Conservation (phyloP, 768 basidiomycete genomes). For the Amanita exitialis region DNA sequence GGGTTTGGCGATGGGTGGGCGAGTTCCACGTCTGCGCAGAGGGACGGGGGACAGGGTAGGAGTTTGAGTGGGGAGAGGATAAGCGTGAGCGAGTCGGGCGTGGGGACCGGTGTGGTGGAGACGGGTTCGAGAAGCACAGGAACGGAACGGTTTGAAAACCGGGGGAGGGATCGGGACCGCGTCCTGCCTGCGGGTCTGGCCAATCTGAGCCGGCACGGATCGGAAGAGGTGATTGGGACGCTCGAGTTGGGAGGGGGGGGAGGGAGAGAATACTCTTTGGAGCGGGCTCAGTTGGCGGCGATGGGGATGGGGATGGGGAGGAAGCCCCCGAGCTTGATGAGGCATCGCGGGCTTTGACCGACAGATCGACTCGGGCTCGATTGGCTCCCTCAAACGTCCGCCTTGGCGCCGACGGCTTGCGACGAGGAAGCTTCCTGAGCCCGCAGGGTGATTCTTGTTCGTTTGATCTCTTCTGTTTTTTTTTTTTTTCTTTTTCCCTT, state of each 20-base stretch:
- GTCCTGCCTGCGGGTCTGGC: not conserved
- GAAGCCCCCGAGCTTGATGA: constrained; percentile 5
- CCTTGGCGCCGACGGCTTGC: not conserved
- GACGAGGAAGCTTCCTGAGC: not conserved
- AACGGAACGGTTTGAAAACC: constrained; percentile 13
- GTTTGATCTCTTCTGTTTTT: not conserved
- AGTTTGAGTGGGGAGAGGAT: constrained; percentile 14
- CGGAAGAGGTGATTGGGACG: constrained; percentile 46
- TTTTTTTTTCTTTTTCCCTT: not conserved
- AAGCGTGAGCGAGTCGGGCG: constrained; percentile 8
- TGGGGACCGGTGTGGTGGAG: constrained; percentile 1
- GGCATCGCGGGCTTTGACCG: not conserved
- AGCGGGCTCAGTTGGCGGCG: constrained; percentile 4
- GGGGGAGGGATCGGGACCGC: constrained; percentile 19
- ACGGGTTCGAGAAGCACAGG: constrained; percentile 11
- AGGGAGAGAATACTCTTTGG: not conserved
- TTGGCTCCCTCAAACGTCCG: not conserved
- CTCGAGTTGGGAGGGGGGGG: constrained; percentile 30
- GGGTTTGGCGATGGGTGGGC: constrained; percentile 30
- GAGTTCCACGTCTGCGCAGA: not conserved
- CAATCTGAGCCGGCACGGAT: constrained; percentile 16
- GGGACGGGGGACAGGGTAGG: constrained; percentile 7
- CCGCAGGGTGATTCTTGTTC: too few species aligned
- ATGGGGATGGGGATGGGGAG: constrained; percentile 5
- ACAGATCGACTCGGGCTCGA: not conserved